A percentile compares a stretch with the other conserved stretches of the same genome.
Evolutionary conservation across 2,329 filamentous ascomycete species (phyloP).

Genomic region (Atkinsonella hypoxylon): DNA sequence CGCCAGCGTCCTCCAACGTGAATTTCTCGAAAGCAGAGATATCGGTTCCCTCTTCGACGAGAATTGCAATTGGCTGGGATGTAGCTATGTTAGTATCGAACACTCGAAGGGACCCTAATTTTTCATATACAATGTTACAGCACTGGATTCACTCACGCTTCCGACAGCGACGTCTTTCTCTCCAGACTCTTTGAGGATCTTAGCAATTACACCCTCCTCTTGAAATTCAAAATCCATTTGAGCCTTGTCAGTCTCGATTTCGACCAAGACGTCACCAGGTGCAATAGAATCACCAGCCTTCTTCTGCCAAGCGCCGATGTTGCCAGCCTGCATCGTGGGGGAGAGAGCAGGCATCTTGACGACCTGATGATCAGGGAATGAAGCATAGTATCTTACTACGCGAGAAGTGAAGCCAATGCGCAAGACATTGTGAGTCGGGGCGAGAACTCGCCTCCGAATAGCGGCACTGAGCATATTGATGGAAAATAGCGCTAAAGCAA

Average conservation of each 20-base stretch:
- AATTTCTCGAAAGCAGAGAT: constrained; percentile 82
- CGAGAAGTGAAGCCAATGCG: constrained; percentile 39
- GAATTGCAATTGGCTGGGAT: constrained; percentile 78
- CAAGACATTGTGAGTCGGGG: constrained; percentile 35
- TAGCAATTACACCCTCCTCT: constrained; percentile 91
- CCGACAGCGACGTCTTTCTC: constrained; percentile 91
- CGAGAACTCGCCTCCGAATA: constrained; percentile 50
- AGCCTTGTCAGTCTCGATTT: constrained; percentile 99
- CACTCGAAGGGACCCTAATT: constrained; percentile 2
- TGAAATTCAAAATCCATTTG: constrained; percentile 99
- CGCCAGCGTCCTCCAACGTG: constrained; percentile 79
- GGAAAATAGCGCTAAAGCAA: constrained; percentile 18
- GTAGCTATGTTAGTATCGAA: constrained; percentile 2
- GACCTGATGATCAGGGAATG: constrained; percentile 87
- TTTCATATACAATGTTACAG: constrained; percentile 5
- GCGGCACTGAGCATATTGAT: constrained; percentile 48
- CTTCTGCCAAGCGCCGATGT: constrained; percentile 97
- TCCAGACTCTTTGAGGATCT: constrained; percentile 84
- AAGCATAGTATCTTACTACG: constrained; percentile 57
- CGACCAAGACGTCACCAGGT: constrained; percentile 89
- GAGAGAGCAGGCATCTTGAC: constrained; percentile 97
- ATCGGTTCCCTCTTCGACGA: constrained; percentile 86
- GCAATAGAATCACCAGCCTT: constrained; percentile 78
- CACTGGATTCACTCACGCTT: constrained; percentile 54
- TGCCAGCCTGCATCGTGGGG: constrained; percentile 92